Evolutionary conservation across 495 filamentous ascomycete genomes (phyloP), one percentile per base, ranked within the genome.

Genomic region (Aspergillus olivimuriae): DNA sequence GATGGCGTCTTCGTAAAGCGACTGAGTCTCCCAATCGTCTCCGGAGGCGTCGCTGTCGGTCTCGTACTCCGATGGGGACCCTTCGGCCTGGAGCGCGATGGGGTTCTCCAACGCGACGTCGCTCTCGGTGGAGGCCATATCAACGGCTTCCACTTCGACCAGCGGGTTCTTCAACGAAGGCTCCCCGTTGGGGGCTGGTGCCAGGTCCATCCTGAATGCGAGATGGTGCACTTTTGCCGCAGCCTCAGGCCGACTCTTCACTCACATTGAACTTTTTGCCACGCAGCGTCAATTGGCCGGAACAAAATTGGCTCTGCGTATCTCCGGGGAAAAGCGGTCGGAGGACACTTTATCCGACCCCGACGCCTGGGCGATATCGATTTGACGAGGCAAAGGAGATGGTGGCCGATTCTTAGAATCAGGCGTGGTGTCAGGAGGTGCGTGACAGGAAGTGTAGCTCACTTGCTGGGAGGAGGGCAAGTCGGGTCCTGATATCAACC

Each of bases 11-110:
- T 82, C 80, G 49, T 80, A 83, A 5, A 88, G 59, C 17, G 84
- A 87, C 37, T 80, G 71, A 4, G 70, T 73, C 46, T 86, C 83
- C 81, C 81, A 84, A 9, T 72, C 74, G 35, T 83, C 82, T 21
- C 62, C 72, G 0, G 80, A 74, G 21, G 79, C 79, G 39, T 78
- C 77, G 39, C 81, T 78, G 44, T 75, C 75, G 14, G 80, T 74
- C 39, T 82, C 76, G 15, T 77, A 69, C 38, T 65, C 58, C 2
- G 67, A 65, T 19, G 58, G 54, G 2, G 57, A 51, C n/a, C 38
- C 39, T 35, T 50, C 55, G 11, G 52, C 57, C 43, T 60, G 51
- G 39, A 60, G 28, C 26, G 60, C 52, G 49, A 52, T 47, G 23
- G 48, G 36, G 38, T 55, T 56, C 53, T 65, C 57, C 41, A 22